Base-by-base conservation (phyloP, 495 filamentous ascomycete genomes). In the Trichocladium uniseriatum region DNA sequence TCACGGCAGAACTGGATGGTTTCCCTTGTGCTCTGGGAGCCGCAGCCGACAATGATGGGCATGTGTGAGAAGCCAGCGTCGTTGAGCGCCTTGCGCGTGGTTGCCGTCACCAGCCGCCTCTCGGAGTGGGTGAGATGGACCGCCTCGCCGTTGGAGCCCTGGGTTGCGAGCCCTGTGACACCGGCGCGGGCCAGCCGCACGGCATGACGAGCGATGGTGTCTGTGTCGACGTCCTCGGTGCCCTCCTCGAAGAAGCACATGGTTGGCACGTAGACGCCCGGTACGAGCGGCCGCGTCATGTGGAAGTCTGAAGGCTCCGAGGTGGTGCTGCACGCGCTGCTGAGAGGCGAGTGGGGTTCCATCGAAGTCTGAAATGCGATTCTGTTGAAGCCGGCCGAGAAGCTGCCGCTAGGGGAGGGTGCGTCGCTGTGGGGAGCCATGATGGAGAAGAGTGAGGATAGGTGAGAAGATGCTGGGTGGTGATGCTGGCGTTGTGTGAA, bases 71-170 rank as follows among this genome's bases (percentile, higher is more conserved):
- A 89, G 6, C 88, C 86, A 40, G 80, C 75, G 28, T 80, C 77
- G 66, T 71, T 67, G 42, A 95, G 75, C 22, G 88, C 88, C 42
- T 79, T 79, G 18, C 91, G 84, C 6, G 90, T 96, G 19, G 82
- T 78, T 16, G 72, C 68, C 3, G 89, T 95, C 53, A 96, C 83
- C 52, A 78, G 62, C 42, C 79, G 79, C 48, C 87, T 78, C 63
- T 92, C 87, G 6, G 77, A 67, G 48, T 83, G 82, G 43, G 80
- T 81, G 38, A 94, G 75, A 56, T 91, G 87, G 14, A 91, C 87
- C 11, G 87, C 87, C 70, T 94, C 89, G 48, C 89, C 89, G 61
- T 94, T 95, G 64, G 86, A 90, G 22, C 89, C 89, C 65, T 94
- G 88, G 15, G 86, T 88, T 40, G 86, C 80, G 34, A 95, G 72